Evolutionary conservation across 306 rosid genomes (phyloP).

Genomic region (Spatholobus suberectus): DNA sequence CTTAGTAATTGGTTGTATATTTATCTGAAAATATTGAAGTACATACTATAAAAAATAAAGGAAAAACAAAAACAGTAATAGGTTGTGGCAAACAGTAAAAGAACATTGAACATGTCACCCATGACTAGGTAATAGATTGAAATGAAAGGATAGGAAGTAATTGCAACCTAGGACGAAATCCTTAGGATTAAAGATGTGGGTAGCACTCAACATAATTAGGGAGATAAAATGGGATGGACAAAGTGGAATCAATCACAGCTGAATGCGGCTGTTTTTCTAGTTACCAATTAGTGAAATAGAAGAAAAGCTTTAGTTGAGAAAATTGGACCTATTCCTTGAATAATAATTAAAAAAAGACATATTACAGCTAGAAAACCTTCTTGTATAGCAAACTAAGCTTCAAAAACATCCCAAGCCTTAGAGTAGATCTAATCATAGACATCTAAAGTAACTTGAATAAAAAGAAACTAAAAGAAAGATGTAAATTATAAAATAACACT

Average conservation of each 20-base stretch:
- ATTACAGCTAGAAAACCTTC: background rate
- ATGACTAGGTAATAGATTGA: background rate
- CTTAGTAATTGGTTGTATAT: conserved; percentile 23
- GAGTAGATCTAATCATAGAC: background rate
- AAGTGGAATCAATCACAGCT: background rate
- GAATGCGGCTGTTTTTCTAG: background rate
- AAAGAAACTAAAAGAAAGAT: background rate
- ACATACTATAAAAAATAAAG: background rate
- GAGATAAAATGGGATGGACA: background rate
- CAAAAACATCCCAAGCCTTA: background rate
- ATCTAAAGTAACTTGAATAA: background rate
- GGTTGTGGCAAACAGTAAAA: background rate
- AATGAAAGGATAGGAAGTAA: background rate
- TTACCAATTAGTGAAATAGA: background rate
- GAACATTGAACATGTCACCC: background rate
- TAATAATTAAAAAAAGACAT: background rate
- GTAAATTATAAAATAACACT: background rate
- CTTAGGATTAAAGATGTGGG: background rate
- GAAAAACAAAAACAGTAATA: background rate
- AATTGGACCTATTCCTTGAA: background rate
- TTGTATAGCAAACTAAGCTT: background rate
- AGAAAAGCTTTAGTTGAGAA: background rate
- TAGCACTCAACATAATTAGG: background rate
- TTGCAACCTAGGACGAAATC: background rate
- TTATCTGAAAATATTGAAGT: conserved; percentile 15